Evolutionary conservation across 768 basidiomycete genomes (phyloP), one percentile per base, ranked within the genome.

Genomic region (Cyathus striatus): DNA sequence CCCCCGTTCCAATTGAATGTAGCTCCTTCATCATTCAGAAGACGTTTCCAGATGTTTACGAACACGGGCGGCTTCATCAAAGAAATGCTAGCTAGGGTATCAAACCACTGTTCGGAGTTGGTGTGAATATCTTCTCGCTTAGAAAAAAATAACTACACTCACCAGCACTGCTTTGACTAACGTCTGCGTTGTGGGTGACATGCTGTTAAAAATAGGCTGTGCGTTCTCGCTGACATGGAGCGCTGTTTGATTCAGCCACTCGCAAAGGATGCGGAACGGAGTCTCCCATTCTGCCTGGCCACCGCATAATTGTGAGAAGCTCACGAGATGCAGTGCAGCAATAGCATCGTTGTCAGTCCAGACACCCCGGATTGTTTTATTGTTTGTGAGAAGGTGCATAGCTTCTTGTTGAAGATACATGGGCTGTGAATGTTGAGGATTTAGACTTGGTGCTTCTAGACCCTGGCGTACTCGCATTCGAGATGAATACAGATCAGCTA

Each of bases 301-400:
- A 41, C 84, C 83, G 2, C 79, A 81, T 56, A 90, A 65, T 46
- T 86, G 69, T 34, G 83, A 84, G 60, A 81, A 88, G 53, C 74
- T 78, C 46, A 89, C 72, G 48, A 92, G 75, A 59, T 88, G 86
- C 33, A 89, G 56, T 4, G 90, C 86, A 3, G 90, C 88, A 49
- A 84, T 72, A 7, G 86, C 90, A 51, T 90, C 86, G 38, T 69
- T 69, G 45, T 86, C 86, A 32, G 67, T 68, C 64, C 83, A 78
- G 21, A 65, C 58, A 9, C 76, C 77, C 25, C 70, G 70, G 45
- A 73, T 61, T 42, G 75, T 72, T 55, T 76, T 80, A 43, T 76
- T 72, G 40, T 64, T 71, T 45, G 69, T 67, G 37, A 89, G 66
- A 54, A 81, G 79, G 49, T 75, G 76, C 33, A 70, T 68, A n/a